Evolutionary conservation across 2,329 filamentous ascomycete species (phyloP).

Genomic region (Domatiomyces globalis): DNA sequence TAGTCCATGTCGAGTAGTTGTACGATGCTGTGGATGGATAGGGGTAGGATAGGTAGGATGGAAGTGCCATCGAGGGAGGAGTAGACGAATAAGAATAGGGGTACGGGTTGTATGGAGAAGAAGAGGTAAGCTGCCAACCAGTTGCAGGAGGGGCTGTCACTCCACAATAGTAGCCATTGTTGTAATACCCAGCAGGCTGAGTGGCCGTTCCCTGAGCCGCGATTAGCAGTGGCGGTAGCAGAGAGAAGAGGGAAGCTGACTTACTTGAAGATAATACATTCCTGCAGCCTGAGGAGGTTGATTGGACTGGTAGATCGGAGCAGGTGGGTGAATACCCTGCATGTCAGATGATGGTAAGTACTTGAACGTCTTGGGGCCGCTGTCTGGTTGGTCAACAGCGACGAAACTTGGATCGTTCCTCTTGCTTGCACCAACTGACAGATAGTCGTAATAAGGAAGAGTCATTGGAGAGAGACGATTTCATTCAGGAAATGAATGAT

Average conservation of each 20-base stretch:
- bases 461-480: background rate
- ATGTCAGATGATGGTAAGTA: slow-evolving; percentile 5
- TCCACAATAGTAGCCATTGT: slow-evolving; percentile 14
- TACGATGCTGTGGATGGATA: slow-evolving; percentile 4
- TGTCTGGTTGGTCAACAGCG: slow-evolving; percentile 11
- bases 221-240: slow-evolving; percentile 2
- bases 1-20: slow-evolving; percentile 12
- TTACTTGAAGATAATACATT: slow-evolving; percentile 15
- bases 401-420: slow-evolving; percentile 6
- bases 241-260: background rate
- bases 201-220: slow-evolving; percentile 8
- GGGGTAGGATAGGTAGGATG: slow-evolving; percentile 6
- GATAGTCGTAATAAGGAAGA: slow-evolving; percentile 11
- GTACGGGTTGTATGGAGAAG: slow-evolving; percentile 13
- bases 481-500: background rate
- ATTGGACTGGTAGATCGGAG: slow-evolving; percentile 13
- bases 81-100: slow-evolving; percentile 1
- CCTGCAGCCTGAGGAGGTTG: slow-evolving; percentile 6
- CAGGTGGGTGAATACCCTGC: slow-evolving; percentile 18
- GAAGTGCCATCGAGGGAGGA: slow-evolving; percentile 3
- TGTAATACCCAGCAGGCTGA: slow-evolving; percentile 13
- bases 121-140: slow-evolving; percentile 16
- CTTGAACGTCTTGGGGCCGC: slow-evolving; percentile 15
- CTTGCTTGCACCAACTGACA: slow-evolving; percentile 11
- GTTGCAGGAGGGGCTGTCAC: slow-evolving; percentile 7